Base-by-base conservation (phyloP, 495 filamentous ascomycete species). In the Xylaria intraflava region DNA sequence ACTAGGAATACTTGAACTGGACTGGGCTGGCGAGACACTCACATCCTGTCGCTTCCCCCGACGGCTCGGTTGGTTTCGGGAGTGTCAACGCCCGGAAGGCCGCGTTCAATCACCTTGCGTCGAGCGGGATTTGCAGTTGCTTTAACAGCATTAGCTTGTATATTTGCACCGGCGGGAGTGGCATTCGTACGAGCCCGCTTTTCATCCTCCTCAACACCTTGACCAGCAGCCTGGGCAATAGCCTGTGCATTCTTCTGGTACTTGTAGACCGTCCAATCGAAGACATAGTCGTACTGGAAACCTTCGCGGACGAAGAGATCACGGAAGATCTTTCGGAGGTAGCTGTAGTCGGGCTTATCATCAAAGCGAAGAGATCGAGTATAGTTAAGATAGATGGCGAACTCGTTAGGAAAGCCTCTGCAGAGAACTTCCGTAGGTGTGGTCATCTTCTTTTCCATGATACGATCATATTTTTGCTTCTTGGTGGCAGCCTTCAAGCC, bases 381-480 rank as follows among this genome's bases (percentile, higher is more conserved):
- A 80, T 99, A 97, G 84, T 99, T 97, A 51, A 99, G 78, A 72
- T 99, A 99, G 72, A 96, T 97, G 74, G 94, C 92, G 69, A 99
- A 99, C 76, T 97, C 94, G 68, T 99, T 97, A 61, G 94, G 94
- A 77, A 99, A 97, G 49, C 91, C 93, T 69, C 93, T 90, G 84
- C 94, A 99, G 24, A 99, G 89, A 36, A 97, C 93, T 66, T 99
- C 94, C 61, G 94, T 99, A 16, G 94, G 93, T 6, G 94, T 99
- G 9, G 93, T 99, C 94, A 99, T 97, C 87, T 99, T 99, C 85
- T 99, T 99, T 80, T 99, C 94, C 94, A 97, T 99, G 74, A 99
- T 99, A 47, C 94, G 85, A 74, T 99, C 94, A 66, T 99, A 97
- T 75, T 97, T 99, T 79, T 99, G 93, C 85, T 99, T 97, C 83